Evolutionary conservation across 441 rosid genomes (phyloP), one percentile per base, ranked within the genome.

Genomic region (Jatropha multifida): DNA sequence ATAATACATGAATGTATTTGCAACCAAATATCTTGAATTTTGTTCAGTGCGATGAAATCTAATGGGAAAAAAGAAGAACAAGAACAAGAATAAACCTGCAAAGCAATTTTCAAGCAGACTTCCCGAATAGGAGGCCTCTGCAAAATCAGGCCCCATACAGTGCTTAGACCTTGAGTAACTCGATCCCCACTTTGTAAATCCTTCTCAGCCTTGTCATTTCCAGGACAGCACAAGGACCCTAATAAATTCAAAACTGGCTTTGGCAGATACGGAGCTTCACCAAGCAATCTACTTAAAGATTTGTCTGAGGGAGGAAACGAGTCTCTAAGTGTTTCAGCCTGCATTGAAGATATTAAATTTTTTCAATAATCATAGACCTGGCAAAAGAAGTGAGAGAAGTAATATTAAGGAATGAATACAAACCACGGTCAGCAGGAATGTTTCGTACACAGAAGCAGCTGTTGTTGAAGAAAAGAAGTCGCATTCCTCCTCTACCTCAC

Each of bases 121-220:
- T 86, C 89, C 79, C 97, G 93, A 79, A 92, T 81, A 65, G 96
- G 92, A 78, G 98, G 98, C 83, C 99, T 89, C 81, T 68, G 82
- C 87, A 89, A 82, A 83, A 96, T 93, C 83, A 94, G 85, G 83
- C 86, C 92, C 99, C 99, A 96, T 72, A 94, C 91, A 65, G 89
- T 81, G 85, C 97, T 96, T 72, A 96, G 98, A 78, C 99, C 99
- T 85, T 96, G 99, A 84, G 95, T 96, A 71, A 96, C 97, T 80
- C 98, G 91, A 77, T 96, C 99, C 78, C 97, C 96, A 80, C 83
- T 85, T 77, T 88, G 97, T 61, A 87, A 80, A 76, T 89, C 97
- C 80, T 84, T 88, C 65, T 90, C 98, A 23, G 81, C 74, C 62
- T 88, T 89, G 56, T 88, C 94, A 73, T 78, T 85, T 80, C 82